Conservation (phyloP, 805 yeast genomes). For the Myxozyma monticola region DNA sequence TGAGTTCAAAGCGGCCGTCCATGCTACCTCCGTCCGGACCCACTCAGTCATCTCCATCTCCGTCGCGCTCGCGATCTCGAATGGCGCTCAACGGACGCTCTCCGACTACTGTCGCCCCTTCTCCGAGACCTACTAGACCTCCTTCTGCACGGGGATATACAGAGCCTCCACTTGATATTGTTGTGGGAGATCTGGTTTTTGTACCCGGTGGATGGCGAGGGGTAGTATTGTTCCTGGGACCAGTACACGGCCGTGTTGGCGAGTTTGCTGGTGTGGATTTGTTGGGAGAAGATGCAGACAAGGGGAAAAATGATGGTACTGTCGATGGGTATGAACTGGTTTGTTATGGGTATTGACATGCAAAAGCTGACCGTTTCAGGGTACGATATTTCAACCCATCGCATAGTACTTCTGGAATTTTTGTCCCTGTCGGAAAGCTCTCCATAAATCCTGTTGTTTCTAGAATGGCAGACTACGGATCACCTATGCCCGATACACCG, state of each 20-base stretch:
- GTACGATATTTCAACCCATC: constrained; percentile 24
- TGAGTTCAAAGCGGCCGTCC: too few relatives aligned
- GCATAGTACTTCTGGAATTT: constrained; percentile 18
- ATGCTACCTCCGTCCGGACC: too few relatives aligned
- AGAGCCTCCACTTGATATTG: constrained; percentile 1
- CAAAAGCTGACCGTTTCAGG: too few relatives aligned
- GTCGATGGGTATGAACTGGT: constrained; percentile 54
- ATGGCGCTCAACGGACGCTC: background rate
- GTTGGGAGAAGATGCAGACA: constrained; percentile 57
- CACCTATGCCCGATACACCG: constrained; percentile 10
- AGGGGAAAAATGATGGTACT: constrained; percentile 86
- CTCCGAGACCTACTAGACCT: too few relatives aligned
- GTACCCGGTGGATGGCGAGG: constrained; percentile 23
- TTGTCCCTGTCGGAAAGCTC: constrained; percentile 14
- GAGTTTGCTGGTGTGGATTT: constrained; percentile 86
- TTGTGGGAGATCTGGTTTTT: constrained; percentile 21
- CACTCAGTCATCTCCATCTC: too few relatives aligned
- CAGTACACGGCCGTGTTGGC: constrained; percentile 67
- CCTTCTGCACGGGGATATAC: constrained; percentile 17
- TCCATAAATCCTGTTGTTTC: background rate
- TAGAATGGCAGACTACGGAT: background rate
- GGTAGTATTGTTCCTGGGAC: constrained; percentile 46
- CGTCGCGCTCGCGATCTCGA: constrained; percentile 15
- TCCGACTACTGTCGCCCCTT: too few relatives aligned
- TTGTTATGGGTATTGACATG: background rate